Percentiles rank a stretch among this genome's conserved stretches.
phyloP scores from a whole-genome alignment of 1,284 basidiomycete species.

The Microbotryum scabiosae region DNA sequence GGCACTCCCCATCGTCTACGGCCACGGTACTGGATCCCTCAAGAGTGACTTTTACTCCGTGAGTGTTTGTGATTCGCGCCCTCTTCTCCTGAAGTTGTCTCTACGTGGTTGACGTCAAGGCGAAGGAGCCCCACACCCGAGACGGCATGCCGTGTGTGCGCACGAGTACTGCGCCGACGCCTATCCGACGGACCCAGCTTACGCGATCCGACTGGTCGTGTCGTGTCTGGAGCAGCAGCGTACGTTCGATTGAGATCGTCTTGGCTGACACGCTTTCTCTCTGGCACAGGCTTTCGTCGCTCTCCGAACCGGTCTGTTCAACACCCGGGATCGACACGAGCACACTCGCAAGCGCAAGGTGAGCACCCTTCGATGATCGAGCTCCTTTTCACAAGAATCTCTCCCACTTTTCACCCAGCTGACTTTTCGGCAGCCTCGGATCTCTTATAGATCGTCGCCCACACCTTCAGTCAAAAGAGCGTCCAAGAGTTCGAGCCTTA shows the following conservation, averaged over 20 bases:
- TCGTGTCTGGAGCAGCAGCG: no score
- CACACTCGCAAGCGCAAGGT: constrained; percentile 50
- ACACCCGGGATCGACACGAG: constrained; percentile 68
- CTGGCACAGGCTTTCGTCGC: not conserved
- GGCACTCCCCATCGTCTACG: constrained; percentile 60
- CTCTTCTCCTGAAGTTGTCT: no score
- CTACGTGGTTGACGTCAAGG: no score
- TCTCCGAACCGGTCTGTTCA: constrained; percentile 49
- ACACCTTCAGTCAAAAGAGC: constrained; percentile 44
- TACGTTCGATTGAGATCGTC: not conserved
- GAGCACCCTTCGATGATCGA: constrained; percentile 4
- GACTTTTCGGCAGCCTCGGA: not conserved
- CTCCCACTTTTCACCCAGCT: not conserved
- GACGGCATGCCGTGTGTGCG: no score
- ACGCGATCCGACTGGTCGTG: no score
- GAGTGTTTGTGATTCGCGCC: not conserved
- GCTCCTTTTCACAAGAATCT: no score
- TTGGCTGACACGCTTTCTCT: not conserved
- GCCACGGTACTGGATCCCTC: constrained; percentile 29
- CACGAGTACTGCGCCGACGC: no score
- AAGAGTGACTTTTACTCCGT: constrained; percentile 28
- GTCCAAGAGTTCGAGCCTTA: constrained; percentile 64
- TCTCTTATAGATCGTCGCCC: constrained; percentile 2
- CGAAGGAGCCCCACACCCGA: no score
- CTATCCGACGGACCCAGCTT: no score